Percentiles rank a stretch among this genome's conserved stretches.
These are phyloP conservation scores for Entomortierella beljakovae DNA, from an alignment of 192 early-diverging fungal species.

Conservation along the genomic window DNA sequence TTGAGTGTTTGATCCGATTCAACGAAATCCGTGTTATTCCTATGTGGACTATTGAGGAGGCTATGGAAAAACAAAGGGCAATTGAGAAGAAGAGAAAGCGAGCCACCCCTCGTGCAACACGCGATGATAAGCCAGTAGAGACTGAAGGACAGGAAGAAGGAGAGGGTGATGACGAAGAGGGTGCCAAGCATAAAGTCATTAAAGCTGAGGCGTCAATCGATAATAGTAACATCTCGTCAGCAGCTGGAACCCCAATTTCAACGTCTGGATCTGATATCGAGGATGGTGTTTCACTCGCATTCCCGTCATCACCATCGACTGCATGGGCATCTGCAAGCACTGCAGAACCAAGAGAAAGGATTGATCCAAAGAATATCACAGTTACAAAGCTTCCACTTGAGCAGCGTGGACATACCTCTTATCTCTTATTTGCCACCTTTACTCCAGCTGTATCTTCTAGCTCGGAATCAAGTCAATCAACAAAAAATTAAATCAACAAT, in stretches of 20 bases:
- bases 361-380: constrained; percentile 59
- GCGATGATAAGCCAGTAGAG: constrained; percentile 1
- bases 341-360: constrained; percentile 34
- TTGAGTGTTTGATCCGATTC: constrained; percentile 87
- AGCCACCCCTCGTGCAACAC: constrained; percentile 16
- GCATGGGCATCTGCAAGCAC: constrained; percentile 4
- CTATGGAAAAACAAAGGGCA: constrained; percentile 58
- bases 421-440: constrained; percentile 92
- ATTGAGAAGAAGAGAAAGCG: constrained; percentile 59
- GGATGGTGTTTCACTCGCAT: not conserved
- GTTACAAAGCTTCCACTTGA: constrained; percentile 71
- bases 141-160: not conserved
- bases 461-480: no score
- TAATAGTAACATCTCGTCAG: constrained; percentile 24
- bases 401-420: constrained; percentile 92
- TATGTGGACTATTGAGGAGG: constrained; percentile 73
- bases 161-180: constrained; percentile 16
- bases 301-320: constrained; percentile 15
- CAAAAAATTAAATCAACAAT: no score
- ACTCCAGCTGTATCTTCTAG: constrained; percentile 64
- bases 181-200: constrained; percentile 10
- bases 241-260: constrained; percentile 14
- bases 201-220: constrained; percentile 17
- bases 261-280: constrained; percentile 28
- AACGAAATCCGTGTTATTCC: constrained; percentile 76